Base-by-base conservation (phyloP, 1,139 yeast species). In the Geotrichum candidum region DNA sequence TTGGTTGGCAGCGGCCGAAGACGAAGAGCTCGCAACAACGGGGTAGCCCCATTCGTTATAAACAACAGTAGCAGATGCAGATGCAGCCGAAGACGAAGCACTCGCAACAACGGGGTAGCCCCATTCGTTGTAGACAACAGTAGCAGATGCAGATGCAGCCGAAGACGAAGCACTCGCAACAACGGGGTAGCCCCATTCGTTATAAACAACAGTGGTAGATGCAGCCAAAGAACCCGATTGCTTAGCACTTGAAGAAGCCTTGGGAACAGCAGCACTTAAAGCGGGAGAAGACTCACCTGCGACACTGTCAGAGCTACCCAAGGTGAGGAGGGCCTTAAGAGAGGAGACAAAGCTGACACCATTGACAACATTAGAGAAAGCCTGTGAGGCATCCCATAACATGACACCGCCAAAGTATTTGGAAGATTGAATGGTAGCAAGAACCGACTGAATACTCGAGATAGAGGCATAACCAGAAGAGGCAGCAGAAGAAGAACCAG, bases 311-410 rank as follows among this genome's bases (percentile, higher is more conserved):
- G 60, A 57, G 71, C 89, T 89, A 4, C 23, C 38, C n/a, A 3
- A 67, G 25, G 67, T 69, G 58, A 80, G 68, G 54, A 76, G 67
- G 46, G 68, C 67, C 70, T 82, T 81, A 76, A 84, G 75, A 22
- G 76, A 77, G 35, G 71, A 74, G 48, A 77, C 83, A 70, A 74
- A 83, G 60, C 76, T 77, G 27, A 70, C 73, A 51, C 84, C 85
- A 57, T 78, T 77, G 31, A 70, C 73, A 22, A 62, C 58, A 71
- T 89, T 90, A 23, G 80, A 72, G 72, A 80, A 82, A 18, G 87
- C 91, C 73, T 88, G 91, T 60, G 95, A 87, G 57, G 96, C 96
- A 76, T 91, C 97, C 97, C 97, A 91, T 67, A 90, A 76, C 77
- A 88, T 85, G 65, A 91, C 81, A 70, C 97, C 97, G 65, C 96